Conservation (phyloP, 345 rosid species). For the Ceriops zippeliana region DNA sequence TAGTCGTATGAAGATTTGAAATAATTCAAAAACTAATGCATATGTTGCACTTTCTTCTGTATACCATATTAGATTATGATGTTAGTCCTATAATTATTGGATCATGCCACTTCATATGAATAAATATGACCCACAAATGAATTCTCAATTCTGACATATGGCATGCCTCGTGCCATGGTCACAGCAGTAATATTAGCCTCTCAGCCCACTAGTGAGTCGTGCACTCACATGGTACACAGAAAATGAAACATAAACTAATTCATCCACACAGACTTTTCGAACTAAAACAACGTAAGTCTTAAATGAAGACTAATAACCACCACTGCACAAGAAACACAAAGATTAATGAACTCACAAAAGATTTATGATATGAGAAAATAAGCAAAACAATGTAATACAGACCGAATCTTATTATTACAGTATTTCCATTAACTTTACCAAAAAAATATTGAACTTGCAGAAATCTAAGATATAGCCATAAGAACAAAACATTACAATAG, state of each 20-base stretch:
- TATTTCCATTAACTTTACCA: no score
- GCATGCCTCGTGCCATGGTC: not conserved
- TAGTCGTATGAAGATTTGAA: not conserved
- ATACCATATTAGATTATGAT: not conserved
- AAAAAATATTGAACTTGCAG: no score
- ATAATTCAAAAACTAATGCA: not conserved
- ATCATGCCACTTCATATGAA: not conserved
- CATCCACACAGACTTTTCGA: not conserved
- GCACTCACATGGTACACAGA: not conserved
- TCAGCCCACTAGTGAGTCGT: not conserved
- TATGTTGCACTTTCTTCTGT: not conserved
- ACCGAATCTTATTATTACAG: no score
- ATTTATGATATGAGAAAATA: no score
- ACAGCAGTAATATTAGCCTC: not conserved
- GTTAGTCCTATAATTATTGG: not conserved
- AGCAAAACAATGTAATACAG: not conserved
- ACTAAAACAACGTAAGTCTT: no score
- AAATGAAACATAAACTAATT: not conserved
- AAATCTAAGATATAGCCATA: not conserved
- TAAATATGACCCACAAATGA: not conserved
- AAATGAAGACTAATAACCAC: not conserved
- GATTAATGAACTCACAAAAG: not conserved
- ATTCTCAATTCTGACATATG: not conserved
- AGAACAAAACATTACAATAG: not conserved
- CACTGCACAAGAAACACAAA: not conserved